phyloP scores from a whole-genome alignment of 495 filamentous ascomycete genomes.

The Neurospora sp. region DNA sequence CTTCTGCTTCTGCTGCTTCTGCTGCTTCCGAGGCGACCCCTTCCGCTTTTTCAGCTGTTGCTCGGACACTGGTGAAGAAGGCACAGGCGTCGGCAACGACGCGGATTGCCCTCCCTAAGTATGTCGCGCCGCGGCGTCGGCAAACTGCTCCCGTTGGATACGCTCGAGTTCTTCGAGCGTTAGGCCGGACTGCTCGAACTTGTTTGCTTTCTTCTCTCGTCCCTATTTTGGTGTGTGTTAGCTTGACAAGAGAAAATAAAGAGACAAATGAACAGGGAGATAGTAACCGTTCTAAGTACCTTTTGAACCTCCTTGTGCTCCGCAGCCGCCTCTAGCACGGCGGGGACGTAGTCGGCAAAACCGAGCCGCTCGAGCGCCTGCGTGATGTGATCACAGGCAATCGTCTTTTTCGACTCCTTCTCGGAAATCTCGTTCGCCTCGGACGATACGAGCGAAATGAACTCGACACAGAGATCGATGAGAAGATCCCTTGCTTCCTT shows the following conservation, averaged over 20 bases:
- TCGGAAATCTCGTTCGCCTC: slow-evolving; percentile 98
- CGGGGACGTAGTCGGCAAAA: slow-evolving; percentile 79
- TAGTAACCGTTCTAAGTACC: slow-evolving; percentile 39
- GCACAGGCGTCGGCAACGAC: neutral
- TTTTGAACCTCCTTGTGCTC: slow-evolving; percentile 90
- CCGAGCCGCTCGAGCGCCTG: slow-evolving; percentile 84
- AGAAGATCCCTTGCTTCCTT: slow-evolving; percentile 91
- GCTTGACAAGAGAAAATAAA: neutral
- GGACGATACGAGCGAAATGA: slow-evolving; percentile 93
- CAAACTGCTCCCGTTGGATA: slow-evolving; percentile 86
- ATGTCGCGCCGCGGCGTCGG: slow-evolving; percentile 52
- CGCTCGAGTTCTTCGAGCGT: slow-evolving; percentile 79
- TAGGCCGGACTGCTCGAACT: slow-evolving; percentile 88
- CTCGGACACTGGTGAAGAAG: neutral
- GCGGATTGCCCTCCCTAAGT: slow-evolving; percentile 8
- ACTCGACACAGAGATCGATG: slow-evolving; percentile 98
- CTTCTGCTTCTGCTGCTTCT: neutral
- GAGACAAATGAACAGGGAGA: neutral
- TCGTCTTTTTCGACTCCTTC: slow-evolving; percentile 97
- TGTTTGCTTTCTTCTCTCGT: slow-evolving; percentile 92
- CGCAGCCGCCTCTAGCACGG: slow-evolving; percentile 76
- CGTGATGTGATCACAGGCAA: slow-evolving; percentile 92
- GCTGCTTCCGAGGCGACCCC: neutral
- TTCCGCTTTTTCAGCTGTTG: neutral
- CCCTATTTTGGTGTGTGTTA: slow-evolving; percentile 43